phyloP scores from a whole-genome alignment of 2,329 filamentous ascomycete genomes.

The Myriosclerotinia duriaeana region DNA sequence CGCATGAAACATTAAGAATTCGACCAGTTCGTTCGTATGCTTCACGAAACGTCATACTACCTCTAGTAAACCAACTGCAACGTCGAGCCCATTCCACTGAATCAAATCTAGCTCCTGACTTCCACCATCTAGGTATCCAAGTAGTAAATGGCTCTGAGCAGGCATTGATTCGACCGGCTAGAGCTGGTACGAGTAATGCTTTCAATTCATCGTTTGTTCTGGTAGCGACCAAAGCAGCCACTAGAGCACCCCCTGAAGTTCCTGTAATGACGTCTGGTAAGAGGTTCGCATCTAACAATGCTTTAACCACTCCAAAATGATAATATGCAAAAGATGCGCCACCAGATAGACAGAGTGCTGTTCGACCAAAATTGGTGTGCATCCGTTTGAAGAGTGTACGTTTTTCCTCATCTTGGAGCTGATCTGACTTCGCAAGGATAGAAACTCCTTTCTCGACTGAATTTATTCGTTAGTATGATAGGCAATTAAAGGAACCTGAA shows the following conservation, averaged over 20 bases:
- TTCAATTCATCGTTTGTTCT: conserved; percentile 90
- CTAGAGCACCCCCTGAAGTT: conserved; percentile 88
- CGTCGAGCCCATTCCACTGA: conserved; percentile 85
- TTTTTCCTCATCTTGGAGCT: conserved; percentile 72
- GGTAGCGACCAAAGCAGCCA: conserved; percentile 84
- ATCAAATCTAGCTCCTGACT: conserved; percentile 90
- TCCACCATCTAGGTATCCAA: conserved; percentile 86
- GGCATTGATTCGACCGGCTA: conserved; percentile 27
- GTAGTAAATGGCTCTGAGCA: conserved; percentile 66
- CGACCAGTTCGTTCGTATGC: conserved; percentile 91
- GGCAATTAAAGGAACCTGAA: conserved; percentile 26
- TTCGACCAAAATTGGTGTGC: conserved; percentile 86
- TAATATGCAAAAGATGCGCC: conserved; percentile 96
- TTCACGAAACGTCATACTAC: conserved; percentile 91
- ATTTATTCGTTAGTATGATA: conserved; percentile 21
- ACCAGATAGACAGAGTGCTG: conserved; percentile 87
- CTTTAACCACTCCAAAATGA: conserved; percentile 90
- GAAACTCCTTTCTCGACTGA: conserved; percentile 64
- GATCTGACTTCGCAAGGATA: conserved; percentile 66
- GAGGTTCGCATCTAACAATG: conserved; percentile 79
- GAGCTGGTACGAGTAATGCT: conserved; percentile 58
- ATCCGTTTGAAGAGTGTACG: conserved; percentile 81
- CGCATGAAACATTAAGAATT: conserved; percentile 92
- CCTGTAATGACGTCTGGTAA: conserved; percentile 94
- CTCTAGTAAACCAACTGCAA: conserved; percentile 85